Base-by-base conservation (phyloP, 441 rosid species). In the Pelargonium fulgidum region DNA sequence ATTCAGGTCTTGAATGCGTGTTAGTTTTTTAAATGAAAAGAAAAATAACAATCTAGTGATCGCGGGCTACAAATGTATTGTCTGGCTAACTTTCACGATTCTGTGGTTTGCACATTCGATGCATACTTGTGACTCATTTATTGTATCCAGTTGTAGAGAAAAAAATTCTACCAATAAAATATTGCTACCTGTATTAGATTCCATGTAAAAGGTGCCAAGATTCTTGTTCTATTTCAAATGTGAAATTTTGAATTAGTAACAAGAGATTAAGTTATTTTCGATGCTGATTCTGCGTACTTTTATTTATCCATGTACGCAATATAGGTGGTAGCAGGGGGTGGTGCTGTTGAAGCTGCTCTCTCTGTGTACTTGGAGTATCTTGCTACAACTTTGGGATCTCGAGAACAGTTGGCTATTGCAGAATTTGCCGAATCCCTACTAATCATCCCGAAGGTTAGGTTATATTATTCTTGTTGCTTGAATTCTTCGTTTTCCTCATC, bases 301-400 rank as follows among this genome's bases (percentile, higher is more conserved):
- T n/a, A 2, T 50, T 50, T 33, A 13, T 63, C 47, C n/a, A 24
- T 47, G 24, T 10, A 33, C 20, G 65, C 47, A 48, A 78, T 68
- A 29, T 87, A 90, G 99, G 97, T 92, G 52, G 99, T 95, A 65
- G 97, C 99, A 0, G 99, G 98, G 71, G 99, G 99, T 70, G 99
- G 98, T 73, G 99, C 99, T 4, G 98, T 92, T 69, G 98, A 95
- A 75, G 75, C 97, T 67, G 97, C 99, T 50, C 82, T 92, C 66
- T 89, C 99, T 65, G 98, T 92, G 47, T 89, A 89, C 73, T 76
- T 95, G 87, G 97, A 95, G 79, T 88, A 90, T 78, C 97, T 95
- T 64, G 99, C 98, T 29, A 90, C 93, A 33, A 92, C 98, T 68
- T 79, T 92, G 66, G 96, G 97, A 68, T 95, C 98, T 33, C 87